Evolutionary conservation across 2,329 filamentous ascomycete genomes (phyloP).

Genomic region (Ambrosiella cleistominuta): DNA sequence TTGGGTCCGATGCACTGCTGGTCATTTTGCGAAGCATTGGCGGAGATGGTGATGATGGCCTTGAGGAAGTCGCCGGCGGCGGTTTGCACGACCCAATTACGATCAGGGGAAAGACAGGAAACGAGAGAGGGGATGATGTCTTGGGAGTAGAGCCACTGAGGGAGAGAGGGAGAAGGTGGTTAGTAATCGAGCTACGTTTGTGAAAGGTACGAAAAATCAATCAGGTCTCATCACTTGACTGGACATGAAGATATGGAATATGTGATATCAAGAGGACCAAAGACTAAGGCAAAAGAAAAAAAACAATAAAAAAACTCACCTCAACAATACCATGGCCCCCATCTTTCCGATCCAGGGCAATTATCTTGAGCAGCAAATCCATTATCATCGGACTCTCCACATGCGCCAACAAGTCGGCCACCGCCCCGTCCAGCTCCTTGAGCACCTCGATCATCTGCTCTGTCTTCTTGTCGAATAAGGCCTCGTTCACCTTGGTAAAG

Average conservation of each 20-base stretch:
- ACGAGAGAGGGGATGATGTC: conserved; percentile 74
- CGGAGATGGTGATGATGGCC: conserved; percentile 96
- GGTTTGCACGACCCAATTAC: conserved; percentile 81
- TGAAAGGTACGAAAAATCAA: not conserved
- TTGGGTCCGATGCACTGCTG: conserved; percentile 98
- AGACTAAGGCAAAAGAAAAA: too few species aligned
- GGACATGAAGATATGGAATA: not conserved
- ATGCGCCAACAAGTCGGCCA: conserved; percentile 74
- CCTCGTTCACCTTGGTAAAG: conserved; percentile 97
- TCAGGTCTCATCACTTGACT: not conserved
- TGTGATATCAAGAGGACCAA: too few species aligned
- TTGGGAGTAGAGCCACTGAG: conserved; percentile 78
- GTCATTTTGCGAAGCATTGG: conserved; percentile 93
- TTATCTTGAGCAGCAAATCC: conserved; percentile 92
- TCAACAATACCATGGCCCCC: conserved; percentile 86
- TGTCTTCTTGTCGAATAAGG: conserved; percentile 93
- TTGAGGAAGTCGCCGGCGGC: conserved; percentile 96
- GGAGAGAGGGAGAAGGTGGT: not conserved
- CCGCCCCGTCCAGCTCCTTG: conserved; percentile 63
- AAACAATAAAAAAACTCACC: conserved; percentile 34
- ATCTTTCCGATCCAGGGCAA: conserved; percentile 84
- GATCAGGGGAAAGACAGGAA: conserved; percentile 68
- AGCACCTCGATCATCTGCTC: conserved; percentile 90
- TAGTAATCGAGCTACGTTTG: not conserved
- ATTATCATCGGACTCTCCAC: conserved; percentile 97